Conservation (phyloP, 345 rosid genomes). For the Angophora floribunda region DNA sequence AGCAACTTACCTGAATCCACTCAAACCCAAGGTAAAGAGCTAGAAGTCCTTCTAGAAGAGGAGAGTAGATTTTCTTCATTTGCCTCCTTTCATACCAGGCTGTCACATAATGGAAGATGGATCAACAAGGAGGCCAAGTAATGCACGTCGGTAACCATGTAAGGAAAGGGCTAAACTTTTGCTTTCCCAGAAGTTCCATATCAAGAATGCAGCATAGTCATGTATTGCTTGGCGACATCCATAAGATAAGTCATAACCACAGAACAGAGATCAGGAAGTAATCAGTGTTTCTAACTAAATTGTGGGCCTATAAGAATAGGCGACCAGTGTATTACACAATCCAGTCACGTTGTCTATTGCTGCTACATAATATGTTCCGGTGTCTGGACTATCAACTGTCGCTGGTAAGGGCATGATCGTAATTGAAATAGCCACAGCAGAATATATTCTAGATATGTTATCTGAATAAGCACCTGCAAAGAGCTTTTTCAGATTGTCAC, state of each 20-base stretch:
- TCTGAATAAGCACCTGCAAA: conserved; percentile 50
- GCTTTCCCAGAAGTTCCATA: neutral
- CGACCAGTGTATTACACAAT: neutral
- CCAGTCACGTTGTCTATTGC: neutral
- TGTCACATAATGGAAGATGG: conserved; percentile 4
- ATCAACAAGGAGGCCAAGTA: neutral
- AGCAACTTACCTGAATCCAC: conserved; percentile 70
- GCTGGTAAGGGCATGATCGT: neutral
- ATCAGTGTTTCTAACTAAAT: neutral
- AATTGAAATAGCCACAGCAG: neutral
- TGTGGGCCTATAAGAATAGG: neutral
- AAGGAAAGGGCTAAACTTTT: neutral
- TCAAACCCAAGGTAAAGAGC: conserved; percentile 90
- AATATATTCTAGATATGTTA: neutral
- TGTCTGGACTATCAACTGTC: neutral
- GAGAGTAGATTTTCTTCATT: conserved; percentile 95
- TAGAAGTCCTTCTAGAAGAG: conserved; percentile 85
- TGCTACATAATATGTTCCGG: neutral
- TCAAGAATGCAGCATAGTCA: neutral
- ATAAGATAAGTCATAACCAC: neutral
- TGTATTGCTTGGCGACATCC: neutral
- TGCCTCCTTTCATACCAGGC: conserved; percentile 98
- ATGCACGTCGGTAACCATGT: neutral
- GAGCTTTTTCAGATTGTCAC: conserved; percentile 73
- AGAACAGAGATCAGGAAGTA: neutral